These are phyloP conservation scores for Endoconidiophora laricicola DNA, from an alignment of 2,329 filamentous ascomycete genomes.

Conservation along the genomic window DNA sequence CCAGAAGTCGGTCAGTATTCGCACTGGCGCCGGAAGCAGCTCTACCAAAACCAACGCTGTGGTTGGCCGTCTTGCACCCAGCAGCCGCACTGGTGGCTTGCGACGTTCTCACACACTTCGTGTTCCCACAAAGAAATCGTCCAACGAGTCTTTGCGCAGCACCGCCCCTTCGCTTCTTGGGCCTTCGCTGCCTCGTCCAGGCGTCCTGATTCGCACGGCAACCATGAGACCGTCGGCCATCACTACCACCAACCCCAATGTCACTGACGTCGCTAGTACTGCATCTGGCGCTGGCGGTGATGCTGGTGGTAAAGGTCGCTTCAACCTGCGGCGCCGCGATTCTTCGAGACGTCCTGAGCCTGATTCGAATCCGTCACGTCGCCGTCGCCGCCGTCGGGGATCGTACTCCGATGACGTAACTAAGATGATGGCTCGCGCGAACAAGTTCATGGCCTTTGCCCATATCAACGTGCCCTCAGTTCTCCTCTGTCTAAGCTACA, in stretches of 20 bases:
- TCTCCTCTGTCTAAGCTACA: constrained; percentile 88
- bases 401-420: constrained; percentile 74
- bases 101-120: constrained; percentile 26
- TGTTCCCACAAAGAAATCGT: constrained; percentile 32
- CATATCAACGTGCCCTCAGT: constrained; percentile 92
- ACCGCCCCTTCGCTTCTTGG: constrained; percentile 16
- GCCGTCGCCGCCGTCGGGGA: constrained; percentile 6
- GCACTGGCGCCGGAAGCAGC: constrained; percentile 27
- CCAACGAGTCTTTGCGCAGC: constrained; percentile 37
- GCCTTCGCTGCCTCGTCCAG: constrained; percentile 20
- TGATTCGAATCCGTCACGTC: constrained; percentile 28
- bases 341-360: constrained; percentile 17
- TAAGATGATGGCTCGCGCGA: constrained; percentile 90
- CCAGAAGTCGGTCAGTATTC: constrained; percentile 32
- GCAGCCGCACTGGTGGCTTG: constrained; percentile 36
- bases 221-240: constrained; percentile 21
- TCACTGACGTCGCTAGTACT: not conserved
- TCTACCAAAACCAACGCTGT: not conserved
- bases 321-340: constrained; percentile 35
- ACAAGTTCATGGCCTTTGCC: constrained; percentile 92
- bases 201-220: constrained; percentile 27
- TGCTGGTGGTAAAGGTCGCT: constrained; percentile 23
- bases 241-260: not conserved
- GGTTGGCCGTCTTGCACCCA: not conserved
- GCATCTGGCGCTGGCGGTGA: not conserved